Evolutionary conservation across 208 protist species (phyloP).

Genomic region (Leishmania tropica): DNA sequence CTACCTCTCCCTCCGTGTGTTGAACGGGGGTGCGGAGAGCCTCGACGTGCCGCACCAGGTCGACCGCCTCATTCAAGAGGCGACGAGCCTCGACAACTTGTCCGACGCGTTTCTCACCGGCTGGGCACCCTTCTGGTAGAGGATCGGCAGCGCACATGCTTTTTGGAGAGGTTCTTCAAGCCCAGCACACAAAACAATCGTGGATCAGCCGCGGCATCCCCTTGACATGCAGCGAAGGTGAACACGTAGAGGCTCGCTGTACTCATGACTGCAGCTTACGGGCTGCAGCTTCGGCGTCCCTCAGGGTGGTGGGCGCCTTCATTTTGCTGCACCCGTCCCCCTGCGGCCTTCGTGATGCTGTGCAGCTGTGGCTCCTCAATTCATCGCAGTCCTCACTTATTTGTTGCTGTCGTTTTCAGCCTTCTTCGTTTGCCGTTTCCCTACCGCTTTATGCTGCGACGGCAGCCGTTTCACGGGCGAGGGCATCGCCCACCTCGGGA

Average conservation of each 20-base stretch:
- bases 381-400: background rate
- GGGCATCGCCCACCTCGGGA: background rate
- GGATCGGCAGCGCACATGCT: background rate
- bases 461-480: background rate
- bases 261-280: background rate
- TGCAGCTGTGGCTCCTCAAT: background rate
- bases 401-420: background rate
- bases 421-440: background rate
- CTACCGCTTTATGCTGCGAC: background rate
- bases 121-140: constrained; percentile 92
- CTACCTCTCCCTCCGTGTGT: constrained; percentile 69
- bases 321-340: background rate
- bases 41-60: constrained; percentile 87
- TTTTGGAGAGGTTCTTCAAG: background rate
- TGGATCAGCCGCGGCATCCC: background rate
- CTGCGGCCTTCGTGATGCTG: background rate
- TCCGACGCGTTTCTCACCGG: constrained; percentile 90
- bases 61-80: constrained; percentile 89
- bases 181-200: background rate
- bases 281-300: background rate
- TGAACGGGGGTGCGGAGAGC: constrained; percentile 59
- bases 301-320: background rate
- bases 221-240: background rate
- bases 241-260: background rate
- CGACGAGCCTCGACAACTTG: constrained; percentile 89